phyloP scores from a whole-genome alignment of 331 rosid genomes.

The Dryas integrifolia region DNA sequence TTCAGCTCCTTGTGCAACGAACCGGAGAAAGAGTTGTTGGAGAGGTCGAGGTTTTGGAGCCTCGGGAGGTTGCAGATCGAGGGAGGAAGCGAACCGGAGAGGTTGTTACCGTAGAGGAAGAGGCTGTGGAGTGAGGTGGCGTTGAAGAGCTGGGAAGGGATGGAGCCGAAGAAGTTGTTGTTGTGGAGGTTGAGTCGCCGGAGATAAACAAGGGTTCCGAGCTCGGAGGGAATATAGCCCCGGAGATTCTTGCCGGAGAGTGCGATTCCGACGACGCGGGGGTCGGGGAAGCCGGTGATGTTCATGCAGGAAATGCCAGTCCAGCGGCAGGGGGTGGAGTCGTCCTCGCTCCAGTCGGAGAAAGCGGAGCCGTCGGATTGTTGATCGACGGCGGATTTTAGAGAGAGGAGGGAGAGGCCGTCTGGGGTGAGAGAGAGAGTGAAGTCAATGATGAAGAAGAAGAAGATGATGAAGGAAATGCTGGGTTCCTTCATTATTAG shows the following conservation, averaged over 20 bases:
- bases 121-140: slow-evolving; percentile 81
- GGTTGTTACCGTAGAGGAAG: slow-evolving; percentile 79
- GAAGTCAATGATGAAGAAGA: slow-evolving; percentile 1
- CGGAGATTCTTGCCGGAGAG: slow-evolving; percentile 74
- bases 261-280: slow-evolving; percentile 79
- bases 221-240: slow-evolving; percentile 93
- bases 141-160: slow-evolving; percentile 81
- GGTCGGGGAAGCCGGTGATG: slow-evolving; percentile 51
- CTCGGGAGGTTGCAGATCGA: slow-evolving; percentile 65
- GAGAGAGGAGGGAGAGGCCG: slow-evolving; percentile 87
- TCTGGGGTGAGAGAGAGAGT: slow-evolving; percentile 64
- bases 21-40: slow-evolving; percentile 73
- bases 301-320: slow-evolving; percentile 78
- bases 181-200: slow-evolving; percentile 82
- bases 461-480: background rate
- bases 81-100: slow-evolving; percentile 73
- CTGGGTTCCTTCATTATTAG: background rate
- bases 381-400: slow-evolving; percentile 78
- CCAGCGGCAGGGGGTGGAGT: slow-evolving; percentile 74
- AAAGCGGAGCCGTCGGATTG: slow-evolving; percentile 39
- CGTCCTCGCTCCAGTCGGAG: slow-evolving; percentile 78
- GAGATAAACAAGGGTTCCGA: slow-evolving; percentile 68
- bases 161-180: slow-evolving; percentile 67
- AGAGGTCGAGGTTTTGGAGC: slow-evolving; percentile 84
- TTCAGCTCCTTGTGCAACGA: slow-evolving; percentile 38